Evolutionary conservation across 2,329 filamentous ascomycete genomes (phyloP).

Genomic region (Trichoderma asperellum): DNA sequence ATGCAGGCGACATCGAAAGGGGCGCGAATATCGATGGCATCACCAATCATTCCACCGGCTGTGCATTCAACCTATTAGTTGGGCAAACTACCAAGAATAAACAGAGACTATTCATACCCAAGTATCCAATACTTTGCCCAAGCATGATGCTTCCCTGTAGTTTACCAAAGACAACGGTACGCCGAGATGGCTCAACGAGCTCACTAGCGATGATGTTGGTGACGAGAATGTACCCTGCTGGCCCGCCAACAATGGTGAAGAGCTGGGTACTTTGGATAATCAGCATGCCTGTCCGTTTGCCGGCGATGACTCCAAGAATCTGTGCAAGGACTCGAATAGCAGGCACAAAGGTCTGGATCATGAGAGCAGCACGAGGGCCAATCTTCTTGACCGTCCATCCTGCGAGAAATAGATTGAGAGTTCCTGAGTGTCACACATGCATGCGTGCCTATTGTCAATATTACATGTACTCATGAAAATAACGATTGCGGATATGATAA

Average conservation of each 20-base stretch:
- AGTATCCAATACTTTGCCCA: slow-evolving; percentile 65
- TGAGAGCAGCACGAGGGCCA: slow-evolving; percentile 64
- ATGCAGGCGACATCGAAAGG: slow-evolving; percentile 68
- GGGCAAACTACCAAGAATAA: neutral
- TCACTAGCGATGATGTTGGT: slow-evolving; percentile 72
- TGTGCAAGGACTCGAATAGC: slow-evolving; percentile 66
- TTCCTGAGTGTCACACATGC: slow-evolving; percentile 36
- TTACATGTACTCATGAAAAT: neutral
- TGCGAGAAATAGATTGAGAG: slow-evolving; percentile 68
- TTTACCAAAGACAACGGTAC: slow-evolving; percentile 67
- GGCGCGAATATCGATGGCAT: slow-evolving; percentile 63
- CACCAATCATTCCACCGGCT: slow-evolving; percentile 67
- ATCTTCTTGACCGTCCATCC: slow-evolving; percentile 68
- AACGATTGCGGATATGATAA: too few species aligned
- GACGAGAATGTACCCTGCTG: slow-evolving; percentile 69
- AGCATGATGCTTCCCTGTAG: slow-evolving; percentile 70
- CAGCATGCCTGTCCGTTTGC: slow-evolving; percentile 64
- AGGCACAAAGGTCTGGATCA: slow-evolving; percentile 66
- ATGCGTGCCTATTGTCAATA: neutral
- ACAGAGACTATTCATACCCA: slow-evolving; percentile 44
- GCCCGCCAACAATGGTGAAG: slow-evolving; percentile 70
- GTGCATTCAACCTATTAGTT: neutral
- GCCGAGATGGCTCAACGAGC: slow-evolving; percentile 59
- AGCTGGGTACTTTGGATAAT: slow-evolving; percentile 70
- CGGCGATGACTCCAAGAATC: slow-evolving; percentile 65